These are phyloP conservation scores for Saururus chinensis DNA, from an alignment of 164 flowering plant genomes.

Conservation along the genomic window DNA sequence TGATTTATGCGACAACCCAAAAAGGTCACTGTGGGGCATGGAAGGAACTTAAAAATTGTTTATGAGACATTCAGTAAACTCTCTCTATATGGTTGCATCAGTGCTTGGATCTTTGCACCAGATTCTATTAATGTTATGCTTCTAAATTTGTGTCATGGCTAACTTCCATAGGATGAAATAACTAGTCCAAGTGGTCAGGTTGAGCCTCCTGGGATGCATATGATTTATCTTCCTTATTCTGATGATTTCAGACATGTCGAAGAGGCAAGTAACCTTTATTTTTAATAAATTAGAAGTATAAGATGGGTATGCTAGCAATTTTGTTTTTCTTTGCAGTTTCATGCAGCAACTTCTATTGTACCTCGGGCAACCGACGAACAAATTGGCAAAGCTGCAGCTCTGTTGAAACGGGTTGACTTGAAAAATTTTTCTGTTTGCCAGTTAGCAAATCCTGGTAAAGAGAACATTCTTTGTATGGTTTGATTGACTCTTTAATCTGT, in stretches of 20 bases:
- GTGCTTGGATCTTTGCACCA: too few relatives aligned
- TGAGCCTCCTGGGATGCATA: constrained; percentile 99
- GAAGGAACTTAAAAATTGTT: too few relatives aligned
- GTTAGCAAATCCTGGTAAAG: constrained; percentile 82
- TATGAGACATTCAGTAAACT: too few relatives aligned
- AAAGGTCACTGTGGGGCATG: too few relatives aligned
- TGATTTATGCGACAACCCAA: too few relatives aligned
- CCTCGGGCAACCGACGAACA: constrained; percentile 77
- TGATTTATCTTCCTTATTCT: constrained; percentile 92
- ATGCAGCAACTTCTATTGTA: constrained; percentile 20
- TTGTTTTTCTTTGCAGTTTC: constrained; percentile 35
- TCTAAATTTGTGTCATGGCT: not conserved
- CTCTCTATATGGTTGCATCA: too few relatives aligned
- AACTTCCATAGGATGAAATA: constrained; percentile 67
- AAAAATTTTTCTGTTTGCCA: constrained; percentile 89
- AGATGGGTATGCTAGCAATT: not conserved
- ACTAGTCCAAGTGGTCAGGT: constrained; percentile 58
- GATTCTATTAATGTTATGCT: too few relatives aligned
- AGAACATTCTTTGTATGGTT: not conserved
- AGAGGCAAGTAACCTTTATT: constrained; percentile 46
- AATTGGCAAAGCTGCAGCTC: constrained; percentile 49
- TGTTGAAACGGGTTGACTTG: constrained; percentile 72
- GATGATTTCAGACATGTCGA: constrained; percentile 80
- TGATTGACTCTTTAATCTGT: not conserved
- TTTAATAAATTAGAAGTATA: too few relatives aligned